Base-by-base conservation (phyloP, 2,329 filamentous ascomycete species). In the Fusarium kyushuense region DNA sequence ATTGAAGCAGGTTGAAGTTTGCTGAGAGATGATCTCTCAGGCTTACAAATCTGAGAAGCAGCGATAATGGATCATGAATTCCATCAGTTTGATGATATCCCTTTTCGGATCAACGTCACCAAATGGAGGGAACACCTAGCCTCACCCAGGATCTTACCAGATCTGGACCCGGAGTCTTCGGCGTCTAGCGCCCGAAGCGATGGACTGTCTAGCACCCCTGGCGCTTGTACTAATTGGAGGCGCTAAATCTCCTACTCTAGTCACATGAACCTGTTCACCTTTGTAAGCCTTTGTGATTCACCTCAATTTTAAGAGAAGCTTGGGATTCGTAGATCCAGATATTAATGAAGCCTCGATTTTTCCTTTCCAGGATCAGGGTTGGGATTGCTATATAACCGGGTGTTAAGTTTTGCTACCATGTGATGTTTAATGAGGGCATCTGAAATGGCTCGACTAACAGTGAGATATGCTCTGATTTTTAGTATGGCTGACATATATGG, bases 31-130 rank as follows among this genome's bases (percentile, higher is more conserved):
- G 54, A 55, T 62, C 59, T 36, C 59, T 54, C 63, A 68, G 58
- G 67, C 72, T 74, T 62, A 75, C 67, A 68, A 75, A 74, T 74
- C 45, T 59, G 51, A 43, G 49, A 54, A 60, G 57, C 38, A 35
- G 40, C 42, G 59, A 72, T 58, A 57, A 59, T 59, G 32, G n/a
- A 51, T 33, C 46, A 65, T 72, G 54, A 55, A 64, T 61, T 65
- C 51, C 48, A 58, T 42, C n/a, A 16, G 47, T 36, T 51, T 30
- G 45, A 46, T 41, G 43, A 36, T 56, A 52, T 70, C 67, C 66
- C 67, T 54, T 67, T 69, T 63, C 29, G 49, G 66, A 60, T 38
- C 60, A 54, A 66, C 67, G 67, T 71, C 54, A 68, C 64, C 49
- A 46, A 68, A 64, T 40, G 33, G 48, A 70, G 54, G 46, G 58